Evolutionary conservation across 2,329 filamentous ascomycete genomes (phyloP), one percentile per base, ranked within the genome.

Genomic region (Colletotrichum horii): DNA sequence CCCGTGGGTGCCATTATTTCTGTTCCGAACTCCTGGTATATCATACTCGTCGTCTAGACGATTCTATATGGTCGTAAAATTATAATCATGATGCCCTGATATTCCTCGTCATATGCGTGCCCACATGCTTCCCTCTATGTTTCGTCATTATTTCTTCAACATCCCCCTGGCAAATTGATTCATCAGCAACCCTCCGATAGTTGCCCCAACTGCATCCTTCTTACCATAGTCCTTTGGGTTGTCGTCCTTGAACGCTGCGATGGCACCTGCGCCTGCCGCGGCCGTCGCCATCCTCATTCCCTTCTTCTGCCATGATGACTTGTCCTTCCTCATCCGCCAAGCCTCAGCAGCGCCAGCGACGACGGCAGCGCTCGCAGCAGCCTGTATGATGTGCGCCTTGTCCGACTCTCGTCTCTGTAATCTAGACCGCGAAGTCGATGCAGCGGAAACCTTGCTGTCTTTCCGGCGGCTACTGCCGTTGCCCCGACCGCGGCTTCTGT

Each of bases 211-310:
- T 15, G 74, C 61, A 3, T 70, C 66, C 38, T 56, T 69, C 64
- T 66, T 68, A 3, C 75, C 67, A 11, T 67, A 43, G 2, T 68
- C 67, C 15, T 70, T 70, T 8, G 70, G 60, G 19, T 24, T 26
- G 11, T 66, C 36, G 16, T 72, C 71, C 28, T 75, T 78, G 61
- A 78, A 73, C 11, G 77, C 77, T 24, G 77, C 77, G 8, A 78
- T 70, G 28, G 77, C 77, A 28, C 75, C 77, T 15, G 77, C 77
- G 1, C 77, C 77, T 4, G 75, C 77, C 15, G 77, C 77, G 4
- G 77, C 77, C 15, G 77, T 77, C 1, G 75, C 77, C 34, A 78
- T 61, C 56, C 36, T 67, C 15, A 61, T 69, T 6, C 75, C 75
- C 66, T 78, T 78, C 62, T 70, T 71, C 8, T 66, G 55, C 77